Evolutionary conservation across 2,329 filamentous ascomycete species (phyloP).

Genomic region (Sarocladiaceae sp.): DNA sequence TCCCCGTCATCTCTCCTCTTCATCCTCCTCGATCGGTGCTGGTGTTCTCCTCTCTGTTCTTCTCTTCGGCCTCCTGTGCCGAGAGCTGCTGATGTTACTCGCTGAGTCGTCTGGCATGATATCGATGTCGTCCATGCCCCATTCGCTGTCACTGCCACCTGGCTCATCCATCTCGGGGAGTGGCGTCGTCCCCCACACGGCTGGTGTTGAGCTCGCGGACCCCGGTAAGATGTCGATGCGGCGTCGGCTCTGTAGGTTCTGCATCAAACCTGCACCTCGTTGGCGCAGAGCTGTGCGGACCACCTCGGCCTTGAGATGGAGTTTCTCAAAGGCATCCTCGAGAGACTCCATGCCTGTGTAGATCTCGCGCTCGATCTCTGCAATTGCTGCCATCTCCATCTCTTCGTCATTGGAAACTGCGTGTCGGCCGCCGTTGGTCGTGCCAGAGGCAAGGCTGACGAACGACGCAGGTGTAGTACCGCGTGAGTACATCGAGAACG

Average conservation of each 20-base stretch:
- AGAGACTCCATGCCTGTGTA: conserved; percentile 90
- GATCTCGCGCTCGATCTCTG: conserved; percentile 88
- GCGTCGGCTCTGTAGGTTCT: conserved; percentile 54
- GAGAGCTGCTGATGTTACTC: conserved; percentile 70
- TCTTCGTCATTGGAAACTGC: conserved; percentile 88
- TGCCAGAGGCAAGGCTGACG: conserved; percentile 49
- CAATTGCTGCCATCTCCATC: conserved; percentile 81
- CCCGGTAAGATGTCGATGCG: conserved; percentile 49
- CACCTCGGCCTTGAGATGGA: conserved; percentile 79
- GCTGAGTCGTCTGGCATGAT: conserved; percentile 74
- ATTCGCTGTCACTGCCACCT: conserved; percentile 46
- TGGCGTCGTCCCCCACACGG: conserved; percentile 18
- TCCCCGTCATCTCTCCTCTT: conserved; percentile 45
- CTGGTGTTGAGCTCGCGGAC: conserved; percentile 39
- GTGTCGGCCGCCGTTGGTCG: conserved; percentile 34
- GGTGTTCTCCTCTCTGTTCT: conserved; percentile 64
- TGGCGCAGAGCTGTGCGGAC: conserved; percentile 76
- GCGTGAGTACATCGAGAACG: conserved; percentile 46
- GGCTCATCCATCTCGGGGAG: conserved; percentile 9
- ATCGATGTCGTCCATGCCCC: conserved; percentile 51
- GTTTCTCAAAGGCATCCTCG: conserved; percentile 85
- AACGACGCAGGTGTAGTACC: conserved; percentile 53
- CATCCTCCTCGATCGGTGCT: conserved; percentile 67
- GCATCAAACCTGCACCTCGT: conserved; percentile 69
- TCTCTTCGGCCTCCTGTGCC: conserved; percentile 60